Evolutionary conservation across 2,329 filamentous ascomycete species (phyloP).

Genomic region (Botrytis medusae): DNA sequence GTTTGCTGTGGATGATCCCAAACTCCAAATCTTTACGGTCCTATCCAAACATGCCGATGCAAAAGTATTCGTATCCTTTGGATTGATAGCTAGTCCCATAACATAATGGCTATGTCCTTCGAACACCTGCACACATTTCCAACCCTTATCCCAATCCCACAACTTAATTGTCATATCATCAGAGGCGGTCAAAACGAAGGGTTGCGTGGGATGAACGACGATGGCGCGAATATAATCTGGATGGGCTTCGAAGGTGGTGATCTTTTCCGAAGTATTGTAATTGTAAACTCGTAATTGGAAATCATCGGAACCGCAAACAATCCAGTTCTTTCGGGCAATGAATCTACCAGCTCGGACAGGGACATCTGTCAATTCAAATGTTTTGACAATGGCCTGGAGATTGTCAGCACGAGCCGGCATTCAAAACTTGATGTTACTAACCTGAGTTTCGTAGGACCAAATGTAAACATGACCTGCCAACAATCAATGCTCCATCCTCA

Average conservation of each 20-base stretch:
- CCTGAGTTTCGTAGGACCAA: conserved; percentile 95
- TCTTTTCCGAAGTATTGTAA: conserved; percentile 99
- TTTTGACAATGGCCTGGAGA: conserved; percentile 82
- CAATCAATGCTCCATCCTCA: conserved; percentile 34
- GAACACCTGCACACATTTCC: conserved; percentile 94
- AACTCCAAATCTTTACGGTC: conserved; percentile 96
- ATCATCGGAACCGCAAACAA: conserved; percentile 91
- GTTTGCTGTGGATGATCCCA: conserved; percentile 90
- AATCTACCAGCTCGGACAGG: conserved; percentile 96
- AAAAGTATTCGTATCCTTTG: conserved; percentile 92
- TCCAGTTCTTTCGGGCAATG: conserved; percentile 98
- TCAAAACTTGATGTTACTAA: conserved; percentile 36
- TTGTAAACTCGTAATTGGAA: conserved; percentile 91
- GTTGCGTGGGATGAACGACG: conserved; percentile 90
- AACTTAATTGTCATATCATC: conserved; percentile 99
- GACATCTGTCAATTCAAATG: conserved; percentile 97
- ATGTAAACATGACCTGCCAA: conserved; percentile 91
- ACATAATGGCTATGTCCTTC: conserved; percentile 97
- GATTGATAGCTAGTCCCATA: conserved; percentile 95
- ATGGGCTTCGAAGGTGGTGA: conserved; percentile 94
- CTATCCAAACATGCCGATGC: conserved; percentile 93
- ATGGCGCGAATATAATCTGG: conserved; percentile 98
- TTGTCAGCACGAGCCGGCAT: conserved; percentile 23
- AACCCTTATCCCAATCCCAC: conserved; percentile 98
- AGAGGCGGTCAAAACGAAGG: conserved; percentile 91